A percentile compares a stretch with the other conserved stretches of the same genome.
These are phyloP conservation scores for Paxillus ammoniavirescens DNA, from an alignment of 768 basidiomycete genomes.

Conservation along the genomic window DNA sequence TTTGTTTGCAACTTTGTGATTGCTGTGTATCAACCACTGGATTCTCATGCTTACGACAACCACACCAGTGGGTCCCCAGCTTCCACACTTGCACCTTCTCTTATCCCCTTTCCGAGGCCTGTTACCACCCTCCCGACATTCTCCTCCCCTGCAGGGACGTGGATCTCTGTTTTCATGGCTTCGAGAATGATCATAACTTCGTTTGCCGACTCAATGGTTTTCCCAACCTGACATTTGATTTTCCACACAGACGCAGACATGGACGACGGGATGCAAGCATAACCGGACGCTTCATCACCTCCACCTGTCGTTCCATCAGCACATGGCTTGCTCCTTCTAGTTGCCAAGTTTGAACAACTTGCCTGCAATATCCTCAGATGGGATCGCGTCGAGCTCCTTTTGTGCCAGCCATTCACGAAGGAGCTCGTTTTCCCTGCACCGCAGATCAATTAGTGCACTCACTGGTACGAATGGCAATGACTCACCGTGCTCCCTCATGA, in stretches of 20 bases:
- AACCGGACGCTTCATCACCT: constrained; percentile 2
- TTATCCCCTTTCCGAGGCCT: constrained; percentile 39
- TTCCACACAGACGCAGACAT: constrained; percentile 52
- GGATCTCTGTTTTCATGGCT: too few species aligned
- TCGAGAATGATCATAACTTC: constrained; percentile 51
- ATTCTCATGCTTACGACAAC: constrained; percentile 12
- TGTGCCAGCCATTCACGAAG: constrained; percentile 43
- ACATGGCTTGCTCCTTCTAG: neutral
- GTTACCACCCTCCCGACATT: constrained; percentile 44
- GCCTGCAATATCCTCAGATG: constrained; percentile 1
- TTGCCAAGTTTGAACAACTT: neutral
- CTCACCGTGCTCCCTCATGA: constrained; percentile 42
- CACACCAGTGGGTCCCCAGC: constrained; percentile 46
- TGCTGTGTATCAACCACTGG: too few species aligned
- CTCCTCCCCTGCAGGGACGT: constrained; percentile 45
- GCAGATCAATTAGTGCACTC: neutral
- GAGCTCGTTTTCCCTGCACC: constrained; percentile 41
- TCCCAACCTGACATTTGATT: constrained; percentile 43
- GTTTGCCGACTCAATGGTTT: constrained; percentile 39
- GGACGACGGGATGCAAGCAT: constrained; percentile 27
- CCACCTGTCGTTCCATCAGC: constrained; percentile 1
- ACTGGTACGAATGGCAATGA: neutral
- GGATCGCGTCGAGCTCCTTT: constrained; percentile 16
- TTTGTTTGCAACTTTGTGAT: too few species aligned
- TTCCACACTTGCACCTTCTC: constrained; percentile 43